These are phyloP conservation scores for Umbilicaria muhlenbergii DNA, from an alignment of 495 filamentous ascomycete species.

Conservation along the genomic window DNA sequence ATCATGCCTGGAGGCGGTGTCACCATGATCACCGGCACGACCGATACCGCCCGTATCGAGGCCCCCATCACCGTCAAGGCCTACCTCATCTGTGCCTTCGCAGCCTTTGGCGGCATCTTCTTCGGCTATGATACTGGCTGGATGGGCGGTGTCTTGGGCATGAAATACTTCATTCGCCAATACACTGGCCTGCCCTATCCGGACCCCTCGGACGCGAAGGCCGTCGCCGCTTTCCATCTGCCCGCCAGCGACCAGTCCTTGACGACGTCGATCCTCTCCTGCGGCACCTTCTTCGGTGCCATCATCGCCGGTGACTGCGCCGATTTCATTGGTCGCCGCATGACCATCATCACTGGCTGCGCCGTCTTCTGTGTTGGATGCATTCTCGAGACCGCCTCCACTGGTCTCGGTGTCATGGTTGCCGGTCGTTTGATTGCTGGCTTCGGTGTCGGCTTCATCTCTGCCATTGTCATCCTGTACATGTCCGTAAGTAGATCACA, in stretches of 20 bases:
- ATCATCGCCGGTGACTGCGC: conserved; percentile 54
- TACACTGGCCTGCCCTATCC: conserved; percentile 20
- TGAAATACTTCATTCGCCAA: conserved; percentile 32
- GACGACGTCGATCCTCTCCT: conserved; percentile 59
- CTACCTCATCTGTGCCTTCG: conserved; percentile 44
- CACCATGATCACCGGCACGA: conserved; percentile 15
- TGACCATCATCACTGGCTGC: conserved; percentile 52
- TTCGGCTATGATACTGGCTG: conserved; percentile 40
- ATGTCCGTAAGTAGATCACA: conserved; percentile 34
- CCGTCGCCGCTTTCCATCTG: conserved; percentile 24
- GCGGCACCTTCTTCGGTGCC: conserved; percentile 64
- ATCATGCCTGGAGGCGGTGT: conserved; percentile 23
- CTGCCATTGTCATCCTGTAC: conserved; percentile 58
- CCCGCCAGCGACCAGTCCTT: conserved; percentile 38
- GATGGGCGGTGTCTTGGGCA: conserved; percentile 36
- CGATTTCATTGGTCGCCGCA: conserved; percentile 51
- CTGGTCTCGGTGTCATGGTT: conserved; percentile 36
- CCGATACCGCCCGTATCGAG: conserved; percentile 33
- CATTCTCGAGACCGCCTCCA: conserved; percentile 41
- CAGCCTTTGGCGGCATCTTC: conserved; percentile 43
- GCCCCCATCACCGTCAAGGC: conserved; percentile 48
- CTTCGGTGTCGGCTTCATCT: conserved; percentile 59
- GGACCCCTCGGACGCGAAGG: conserved; percentile 9
- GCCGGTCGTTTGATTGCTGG: conserved; percentile 56
- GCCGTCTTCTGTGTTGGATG: conserved; percentile 47